Evolutionary conservation across 768 basidiomycete species (phyloP).

Genomic region (Leccinum ochraceum): DNA sequence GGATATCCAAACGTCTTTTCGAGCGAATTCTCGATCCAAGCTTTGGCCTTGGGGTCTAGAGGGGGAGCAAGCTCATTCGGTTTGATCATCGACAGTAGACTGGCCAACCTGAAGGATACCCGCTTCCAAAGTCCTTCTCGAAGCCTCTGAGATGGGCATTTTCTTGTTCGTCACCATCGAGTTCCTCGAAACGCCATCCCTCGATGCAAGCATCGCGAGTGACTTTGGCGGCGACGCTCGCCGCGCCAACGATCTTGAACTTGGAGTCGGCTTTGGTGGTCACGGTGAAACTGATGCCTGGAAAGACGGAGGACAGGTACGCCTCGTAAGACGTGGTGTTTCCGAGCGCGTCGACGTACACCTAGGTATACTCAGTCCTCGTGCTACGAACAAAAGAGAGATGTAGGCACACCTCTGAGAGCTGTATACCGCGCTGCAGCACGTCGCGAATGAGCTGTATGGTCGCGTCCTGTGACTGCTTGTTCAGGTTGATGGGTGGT

Average conservation of each 20-base stretch:
- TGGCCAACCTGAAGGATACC: conserved; percentile 81
- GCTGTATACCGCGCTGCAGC: conserved; percentile 72
- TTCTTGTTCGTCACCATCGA: conserved; percentile 22
- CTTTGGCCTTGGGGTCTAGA: conserved; percentile 88
- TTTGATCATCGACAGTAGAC: background rate
- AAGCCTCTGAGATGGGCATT: conserved; percentile 26
- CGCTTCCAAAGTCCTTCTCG: conserved; percentile 61
- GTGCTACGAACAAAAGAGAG: background rate
- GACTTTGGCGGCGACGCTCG: conserved; percentile 97
- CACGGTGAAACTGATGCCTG: conserved; percentile 85
- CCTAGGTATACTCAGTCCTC: conserved; percentile 41
- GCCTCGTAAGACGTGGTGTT: conserved; percentile 82
- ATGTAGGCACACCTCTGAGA: conserved; percentile 63
- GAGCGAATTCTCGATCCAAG: conserved; percentile 74
- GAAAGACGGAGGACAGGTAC: conserved; percentile 79
- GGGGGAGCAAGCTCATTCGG: background rate
- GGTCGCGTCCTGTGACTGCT: conserved; percentile 88
- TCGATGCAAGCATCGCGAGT: conserved; percentile 91
- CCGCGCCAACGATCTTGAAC: conserved; percentile 96
- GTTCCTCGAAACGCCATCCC: conserved; percentile 80
- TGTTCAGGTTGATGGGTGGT: conserved; percentile 84
- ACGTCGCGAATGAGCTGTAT: conserved; percentile 84
- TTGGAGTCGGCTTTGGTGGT: conserved; percentile 92
- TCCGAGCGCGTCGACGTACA: conserved; percentile 95
- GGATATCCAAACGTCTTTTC: conserved; percentile 94